Evolutionary conservation across 2,329 filamentous ascomycete genomes (phyloP), one percentile per base, ranked within the genome.

Genomic region (Calonectria leucothoes): DNA sequence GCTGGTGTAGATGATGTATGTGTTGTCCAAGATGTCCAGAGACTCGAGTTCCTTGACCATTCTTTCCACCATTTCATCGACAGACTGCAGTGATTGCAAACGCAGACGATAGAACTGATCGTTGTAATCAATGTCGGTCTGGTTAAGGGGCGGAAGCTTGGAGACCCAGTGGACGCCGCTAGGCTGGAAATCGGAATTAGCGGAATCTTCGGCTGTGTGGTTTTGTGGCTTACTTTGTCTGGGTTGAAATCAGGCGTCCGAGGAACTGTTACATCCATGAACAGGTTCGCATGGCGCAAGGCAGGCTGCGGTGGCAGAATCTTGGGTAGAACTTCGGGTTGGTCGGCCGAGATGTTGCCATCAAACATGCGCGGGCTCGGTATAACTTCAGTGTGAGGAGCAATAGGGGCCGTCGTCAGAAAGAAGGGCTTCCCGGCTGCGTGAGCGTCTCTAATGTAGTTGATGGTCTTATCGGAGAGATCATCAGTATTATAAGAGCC

Each of bases 171-270:
- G 85, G 10, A 84, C 87, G 5, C 85, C 85, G 2, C 83, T 83
- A 0, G 85, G 76, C 31, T 75, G 20, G 39, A 15, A 27, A 29
- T 51, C 8, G 23, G 23, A 12, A 51, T 51, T 29, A 51, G 48
- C 7, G 29, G 11, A n/a, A n/a, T 20, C 1, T n/a, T 15, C 6
- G 6, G 39, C 4, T 5, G 8, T 8, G 17, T 20, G n/a, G n/a
- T 45, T 45, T 2, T 6, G 17, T 12, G 17, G 12, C 5, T 52
- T 52, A 52, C 49, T 27, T 52, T 74, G 20, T 78, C 77, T 0
- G 92, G 92, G 79, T 95, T 94, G 84, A 94, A 94, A 78, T 92
- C 90, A 0, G 86, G 83, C 0, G 88, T 91, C 25, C 93, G 85
- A 0, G 93, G 93, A 0, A 94, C 88, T 37, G 86, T 88, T 6